Evolutionary conservation across 441 rosid species (phyloP).

Genomic region (Eutrema salsugineum): DNA sequence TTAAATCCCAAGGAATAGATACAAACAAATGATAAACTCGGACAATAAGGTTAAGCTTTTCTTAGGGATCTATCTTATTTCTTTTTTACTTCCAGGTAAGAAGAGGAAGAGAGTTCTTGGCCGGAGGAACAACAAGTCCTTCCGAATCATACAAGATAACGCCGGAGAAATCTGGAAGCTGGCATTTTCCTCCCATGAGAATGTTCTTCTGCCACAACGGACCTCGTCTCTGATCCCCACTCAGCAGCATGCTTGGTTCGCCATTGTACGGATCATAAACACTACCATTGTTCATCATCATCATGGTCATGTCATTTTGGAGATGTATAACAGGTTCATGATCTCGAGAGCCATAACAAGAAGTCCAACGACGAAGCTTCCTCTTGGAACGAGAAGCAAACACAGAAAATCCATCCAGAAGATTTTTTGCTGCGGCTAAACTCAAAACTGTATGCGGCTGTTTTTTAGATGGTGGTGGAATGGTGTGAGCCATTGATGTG

Average conservation of each 20-base stretch:
- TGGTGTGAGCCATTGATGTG: slow-evolving; percentile 47
- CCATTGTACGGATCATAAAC: slow-evolving; percentile 15
- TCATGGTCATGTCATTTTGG: slow-evolving; percentile 28
- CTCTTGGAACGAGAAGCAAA: slow-evolving; percentile 56
- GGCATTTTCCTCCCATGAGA: slow-evolving; percentile 90
- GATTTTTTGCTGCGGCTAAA: slow-evolving; percentile 40
- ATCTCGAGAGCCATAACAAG: slow-evolving; percentile 48
- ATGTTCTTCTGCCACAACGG: slow-evolving; percentile 86
- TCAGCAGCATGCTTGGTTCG: slow-evolving; percentile 33
- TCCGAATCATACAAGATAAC: slow-evolving; percentile 75
- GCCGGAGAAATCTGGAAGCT: slow-evolving; percentile 87
- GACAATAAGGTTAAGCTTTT: not conserved
- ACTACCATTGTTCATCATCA: slow-evolving; percentile 24
- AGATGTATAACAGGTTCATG: slow-evolving; percentile 62
- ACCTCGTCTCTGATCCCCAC: slow-evolving; percentile 37
- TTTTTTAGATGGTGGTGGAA: slow-evolving; percentile 4
- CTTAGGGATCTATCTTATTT: not conserved
- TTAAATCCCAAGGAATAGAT: not conserved
- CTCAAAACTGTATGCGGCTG: slow-evolving; percentile 23
- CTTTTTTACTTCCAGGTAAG: slow-evolving; percentile 71
- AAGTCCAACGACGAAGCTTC: slow-evolving; percentile 43
- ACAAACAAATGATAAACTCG: not conserved
- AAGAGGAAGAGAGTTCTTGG: slow-evolving; percentile 45
- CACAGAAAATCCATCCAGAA: slow-evolving; percentile 46
- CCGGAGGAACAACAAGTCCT: slow-evolving; percentile 52